Percentiles rank a stretch among this genome's conserved stretches.
Conservation (phyloP, 768 basidiomycete genomes). For the Sarcomyxa edulis region DNA sequence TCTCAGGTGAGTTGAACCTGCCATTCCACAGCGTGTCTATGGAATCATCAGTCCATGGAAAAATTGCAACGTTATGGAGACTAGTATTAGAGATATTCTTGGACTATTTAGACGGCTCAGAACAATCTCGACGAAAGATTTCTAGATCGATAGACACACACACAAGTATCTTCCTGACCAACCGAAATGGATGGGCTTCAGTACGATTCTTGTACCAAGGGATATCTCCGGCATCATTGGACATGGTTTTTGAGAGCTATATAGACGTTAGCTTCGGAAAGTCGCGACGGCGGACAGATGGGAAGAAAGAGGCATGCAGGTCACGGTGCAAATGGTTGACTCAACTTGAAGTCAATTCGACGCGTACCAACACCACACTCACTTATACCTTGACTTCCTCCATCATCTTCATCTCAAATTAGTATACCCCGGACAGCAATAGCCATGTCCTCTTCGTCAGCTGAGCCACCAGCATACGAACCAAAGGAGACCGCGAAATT, state of each 20-base stretch:
- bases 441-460: constrained; percentile 15
- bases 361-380: no score
- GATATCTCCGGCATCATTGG: no score
- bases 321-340: no score
- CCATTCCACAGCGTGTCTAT: constrained; percentile 35
- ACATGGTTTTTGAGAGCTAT: no score
- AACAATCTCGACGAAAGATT: no score
- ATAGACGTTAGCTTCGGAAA: no score
- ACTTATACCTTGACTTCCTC: no score
- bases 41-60: constrained; percentile 39
- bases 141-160: no score
- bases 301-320: no score
- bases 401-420: constrained; percentile 1
- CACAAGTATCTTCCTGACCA: constrained; percentile 1
- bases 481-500: constrained; percentile 52
- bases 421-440: constrained; percentile 20
- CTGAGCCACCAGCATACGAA: constrained; percentile 26
- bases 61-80: constrained; percentile 32
- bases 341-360: no score
- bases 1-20: constrained; percentile 20
- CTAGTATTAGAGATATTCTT: neutral
- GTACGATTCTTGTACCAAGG: constrained; percentile 4
- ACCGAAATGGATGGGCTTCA: constrained; percentile 4
- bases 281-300: no score
- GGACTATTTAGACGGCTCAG: no score